Conservation (phyloP, 805 yeast genomes). For the Myxozyma sirexii region DNA sequence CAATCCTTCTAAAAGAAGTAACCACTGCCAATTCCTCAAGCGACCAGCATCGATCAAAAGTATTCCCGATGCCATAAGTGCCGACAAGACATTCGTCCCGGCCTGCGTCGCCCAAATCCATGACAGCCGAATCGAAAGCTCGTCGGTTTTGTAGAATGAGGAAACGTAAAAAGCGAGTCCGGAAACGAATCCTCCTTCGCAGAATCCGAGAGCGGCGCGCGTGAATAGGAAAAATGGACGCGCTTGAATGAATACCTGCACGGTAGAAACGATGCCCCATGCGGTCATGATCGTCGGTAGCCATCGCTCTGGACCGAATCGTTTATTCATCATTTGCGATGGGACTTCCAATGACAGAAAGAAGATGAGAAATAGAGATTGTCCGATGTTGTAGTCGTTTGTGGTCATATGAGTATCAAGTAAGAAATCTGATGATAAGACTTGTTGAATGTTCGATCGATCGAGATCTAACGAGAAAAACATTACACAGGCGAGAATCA, state of each 20-base stretch:
- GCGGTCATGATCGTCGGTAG: conserved; percentile 55
- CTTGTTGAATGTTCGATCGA: conserved; percentile 58
- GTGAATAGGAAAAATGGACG: conserved; percentile 47
- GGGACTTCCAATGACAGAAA: conserved; percentile 47
- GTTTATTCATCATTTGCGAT: conserved; percentile 53
- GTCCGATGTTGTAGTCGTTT: conserved; percentile 59
- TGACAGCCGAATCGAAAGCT: conserved; percentile 60
- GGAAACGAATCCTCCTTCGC: conserved; percentile 72
- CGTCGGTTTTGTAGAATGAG: conserved; percentile 63
- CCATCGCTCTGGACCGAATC: conserved; percentile 63
- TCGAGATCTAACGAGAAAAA: conserved; percentile 61
- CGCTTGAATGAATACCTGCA: conserved; percentile 52
- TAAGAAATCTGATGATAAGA: conserved; percentile 56
- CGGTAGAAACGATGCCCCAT: conserved; percentile 60
- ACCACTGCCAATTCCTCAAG: conserved; percentile 63
- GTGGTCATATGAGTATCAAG: conserved; percentile 56
- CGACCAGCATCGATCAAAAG: conserved; percentile 46
- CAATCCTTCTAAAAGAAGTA: conserved; percentile 60
- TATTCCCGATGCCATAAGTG: conserved; percentile 58
- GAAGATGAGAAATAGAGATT: conserved; percentile 56
- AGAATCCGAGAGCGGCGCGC: conserved; percentile 56
- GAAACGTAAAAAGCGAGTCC: conserved; percentile 66
- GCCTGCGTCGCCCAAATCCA: conserved; percentile 63
- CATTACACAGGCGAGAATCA: conserved; percentile 58
- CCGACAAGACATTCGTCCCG: conserved; percentile 50